A percentile compares a stretch with the other conserved stretches of the same genome.
Conservation (phyloP, 805 yeast species). For the Lachancea quebecensis region DNA sequence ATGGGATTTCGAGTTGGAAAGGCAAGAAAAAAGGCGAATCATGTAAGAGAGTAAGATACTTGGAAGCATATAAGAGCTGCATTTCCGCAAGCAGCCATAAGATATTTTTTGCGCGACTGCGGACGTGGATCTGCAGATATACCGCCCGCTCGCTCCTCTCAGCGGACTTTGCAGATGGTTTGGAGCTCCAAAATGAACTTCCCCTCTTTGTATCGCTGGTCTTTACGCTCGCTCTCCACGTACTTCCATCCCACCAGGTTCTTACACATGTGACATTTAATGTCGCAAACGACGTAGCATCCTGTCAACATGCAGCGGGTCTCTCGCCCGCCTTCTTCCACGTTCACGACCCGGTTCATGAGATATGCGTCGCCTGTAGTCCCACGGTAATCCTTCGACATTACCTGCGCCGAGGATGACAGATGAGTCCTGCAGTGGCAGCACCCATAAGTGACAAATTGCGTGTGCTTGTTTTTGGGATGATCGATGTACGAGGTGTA, state of each 20-base stretch:
- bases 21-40: no score
- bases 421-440: constrained; percentile 28
- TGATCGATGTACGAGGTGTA: constrained; percentile 25
- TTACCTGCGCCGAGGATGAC: constrained; percentile 26
- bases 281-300: constrained; percentile 47
- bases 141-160: neutral
- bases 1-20: no score
- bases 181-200: constrained; percentile 46
- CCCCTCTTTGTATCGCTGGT: constrained; percentile 56
- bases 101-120: no score
- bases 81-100: no score
- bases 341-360: constrained; percentile 44
- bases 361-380: constrained; percentile 51
- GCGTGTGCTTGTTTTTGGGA: constrained; percentile 11
- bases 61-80: no score
- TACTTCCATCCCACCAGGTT: constrained; percentile 59
- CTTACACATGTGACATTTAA: constrained; percentile 49
- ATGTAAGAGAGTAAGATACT: no score
- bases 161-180: constrained; percentile 22
- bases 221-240: constrained; percentile 37
- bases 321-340: constrained; percentile 32
- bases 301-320: constrained; percentile 55
- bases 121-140: no score
- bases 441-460: constrained; percentile 29
- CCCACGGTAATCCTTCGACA: constrained; percentile 45